Percentiles rank a stretch among this genome's conserved stretches.
phyloP scores from a whole-genome alignment of 208 protist species.

The Acanthamoeba sp. region DNA sequence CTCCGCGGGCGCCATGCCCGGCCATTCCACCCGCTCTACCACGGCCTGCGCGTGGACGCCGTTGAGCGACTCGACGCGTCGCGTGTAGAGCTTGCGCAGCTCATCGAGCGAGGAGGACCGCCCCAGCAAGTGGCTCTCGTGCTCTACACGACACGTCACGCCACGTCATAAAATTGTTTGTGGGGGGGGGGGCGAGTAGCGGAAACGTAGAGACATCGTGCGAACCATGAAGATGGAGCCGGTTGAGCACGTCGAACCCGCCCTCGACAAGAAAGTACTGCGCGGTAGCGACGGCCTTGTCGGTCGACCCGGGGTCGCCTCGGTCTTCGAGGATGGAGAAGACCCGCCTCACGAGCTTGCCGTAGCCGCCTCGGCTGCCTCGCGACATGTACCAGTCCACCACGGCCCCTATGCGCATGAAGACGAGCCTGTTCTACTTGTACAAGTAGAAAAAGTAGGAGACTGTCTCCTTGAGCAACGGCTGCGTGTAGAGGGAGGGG shows the following conservation, averaged over 20 bases:
- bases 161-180: background rate
- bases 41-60: background rate
- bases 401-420: background rate
- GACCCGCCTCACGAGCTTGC: background rate
- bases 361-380: background rate
- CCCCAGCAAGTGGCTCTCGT: background rate
- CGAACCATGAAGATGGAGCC: background rate
- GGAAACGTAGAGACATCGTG: too few species aligned
- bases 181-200: background rate
- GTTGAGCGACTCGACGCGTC: background rate
- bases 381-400: background rate
- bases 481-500: too few species aligned
- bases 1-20: background rate
- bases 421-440: background rate
- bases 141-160: background rate
- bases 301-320: background rate
- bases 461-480: too few species aligned
- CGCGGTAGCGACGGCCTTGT: background rate
- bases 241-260: constrained; percentile 17
- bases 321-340: constrained; percentile 19
- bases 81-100: background rate
- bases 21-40: background rate
- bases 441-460: background rate
- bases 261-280: constrained; percentile 33
- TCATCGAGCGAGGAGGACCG: background rate